Evolutionary conservation across 78 protist species (phyloP), one percentile per base, ranked within the genome.

Genomic region (Dictyostelium intermedium): DNA sequence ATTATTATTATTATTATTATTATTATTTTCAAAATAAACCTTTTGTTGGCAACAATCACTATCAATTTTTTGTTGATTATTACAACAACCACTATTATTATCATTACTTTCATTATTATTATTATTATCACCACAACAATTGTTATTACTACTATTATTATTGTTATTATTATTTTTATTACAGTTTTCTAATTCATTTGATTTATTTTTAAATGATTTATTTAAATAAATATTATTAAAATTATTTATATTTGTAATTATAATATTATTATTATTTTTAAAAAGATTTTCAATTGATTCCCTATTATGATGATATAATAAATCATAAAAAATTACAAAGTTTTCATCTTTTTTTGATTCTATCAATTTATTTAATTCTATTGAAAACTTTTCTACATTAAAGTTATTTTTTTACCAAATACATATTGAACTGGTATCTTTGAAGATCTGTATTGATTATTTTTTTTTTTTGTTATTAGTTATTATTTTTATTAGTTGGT

Each of bases 361-460:
- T 72, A 16, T 34, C 16, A 72, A 34, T 34, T 34, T 30, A 77
- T 43, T 77, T 7, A 41, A 41, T n/a, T 39, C 60, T 10, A 4
- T 77, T 41, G 50, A 39, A 77, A 41, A 41, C 1, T n/a, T 77
- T 20, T 39, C 56, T 0, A 77, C 5, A 23, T 41, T 47, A 16
- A 43, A 43, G 41, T 41, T n/a, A 70, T 81, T 16, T 25, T 34
- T 91, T 91, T 39, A 34, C 95, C 95, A 91, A 84, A 91, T 78
- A 91, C 95, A 70, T 81, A 91, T 83, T 84, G 95, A 4, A 91
- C 95, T 45, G 95, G 91, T 91, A 84, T 39, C 78, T 77, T 83
- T 23, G 92, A 80, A 25, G 95, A 63, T 39, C 93, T 50, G 18
- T 50, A n/a, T 60, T 6, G 23, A 23, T 1, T 23, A 6, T 60